Evolutionary conservation across 2,329 filamentous ascomycete species (phyloP).

Genomic region (Chalara sp.): DNA sequence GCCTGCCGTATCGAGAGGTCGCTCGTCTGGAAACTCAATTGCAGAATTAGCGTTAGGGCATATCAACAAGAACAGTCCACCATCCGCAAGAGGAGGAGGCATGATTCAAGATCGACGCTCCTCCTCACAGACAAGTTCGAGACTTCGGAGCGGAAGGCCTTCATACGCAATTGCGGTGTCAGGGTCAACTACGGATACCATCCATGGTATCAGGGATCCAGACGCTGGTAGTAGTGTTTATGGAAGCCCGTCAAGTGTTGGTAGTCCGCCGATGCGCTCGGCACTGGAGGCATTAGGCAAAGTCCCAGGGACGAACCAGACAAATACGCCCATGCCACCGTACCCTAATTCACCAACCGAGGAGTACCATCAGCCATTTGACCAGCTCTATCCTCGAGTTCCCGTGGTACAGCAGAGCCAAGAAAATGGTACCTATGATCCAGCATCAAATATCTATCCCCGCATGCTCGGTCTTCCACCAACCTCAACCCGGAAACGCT

Average conservation of each 20-base stretch:
- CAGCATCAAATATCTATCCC: neutral
- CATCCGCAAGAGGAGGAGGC: conserved; percentile 23
- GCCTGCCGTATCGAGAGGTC: conserved; percentile 15
- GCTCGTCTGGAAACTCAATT: conserved; percentile 25
- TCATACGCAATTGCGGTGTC: conserved; percentile 24
- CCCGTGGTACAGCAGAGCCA: conserved; percentile 6
- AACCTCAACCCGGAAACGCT: neutral
- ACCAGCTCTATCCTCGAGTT: conserved; percentile 2
- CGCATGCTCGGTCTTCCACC: neutral
- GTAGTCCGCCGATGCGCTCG: conserved; percentile 4
- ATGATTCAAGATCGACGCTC: conserved; percentile 20
- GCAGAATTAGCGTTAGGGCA: conserved; percentile 37
- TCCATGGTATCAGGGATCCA: conserved; percentile 5
- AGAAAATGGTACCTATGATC: conserved; percentile 7
- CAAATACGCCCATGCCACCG: conserved; percentile 9
- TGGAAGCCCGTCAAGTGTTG: neutral
- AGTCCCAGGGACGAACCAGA: conserved; percentile 5
- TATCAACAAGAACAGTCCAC: conserved; percentile 33
- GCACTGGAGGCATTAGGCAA: conserved; percentile 17
- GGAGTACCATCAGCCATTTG: conserved; percentile 8
- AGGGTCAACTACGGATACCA: conserved; percentile 10
- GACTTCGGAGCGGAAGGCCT: conserved; percentile 22
- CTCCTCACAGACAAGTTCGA: conserved; percentile 11
- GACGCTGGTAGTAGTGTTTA: conserved; percentile 5
- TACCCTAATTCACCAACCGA: conserved; percentile 9